Percentiles rank a stretch among this genome's conserved stretches.
Evolutionary conservation across 306 rosid genomes (phyloP).

Genomic region (Echinosophora koreensis): DNA sequence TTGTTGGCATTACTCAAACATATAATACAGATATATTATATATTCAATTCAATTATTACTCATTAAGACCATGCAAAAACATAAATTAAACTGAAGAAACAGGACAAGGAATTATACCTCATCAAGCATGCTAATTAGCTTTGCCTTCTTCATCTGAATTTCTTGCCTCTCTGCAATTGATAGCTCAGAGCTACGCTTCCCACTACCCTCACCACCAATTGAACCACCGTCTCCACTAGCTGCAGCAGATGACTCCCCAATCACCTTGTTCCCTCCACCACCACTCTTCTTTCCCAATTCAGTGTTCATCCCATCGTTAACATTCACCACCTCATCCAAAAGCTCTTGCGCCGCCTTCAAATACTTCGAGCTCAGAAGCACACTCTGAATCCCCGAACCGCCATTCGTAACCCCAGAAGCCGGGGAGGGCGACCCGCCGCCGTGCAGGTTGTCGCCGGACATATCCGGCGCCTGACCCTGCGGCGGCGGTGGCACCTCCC

Average conservation of each 20-base stretch:
- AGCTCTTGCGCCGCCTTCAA: slow-evolving; percentile 95
- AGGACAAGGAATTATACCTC: slow-evolving; percentile 72
- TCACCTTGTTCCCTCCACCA: slow-evolving; percentile 50
- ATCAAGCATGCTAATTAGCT: slow-evolving; percentile 90
- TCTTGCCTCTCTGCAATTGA: slow-evolving; percentile 94
- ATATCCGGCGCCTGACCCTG: slow-evolving; percentile 51
- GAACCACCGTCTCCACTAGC: slow-evolving; percentile 63
- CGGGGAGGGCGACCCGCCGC: slow-evolving; percentile 74
- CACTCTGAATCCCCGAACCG: slow-evolving; percentile 80
- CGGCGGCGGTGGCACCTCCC: slow-evolving; percentile 53
- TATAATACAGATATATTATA: neutral
- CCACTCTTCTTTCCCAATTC: slow-evolving; percentile 61
- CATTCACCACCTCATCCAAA: slow-evolving; percentile 92
- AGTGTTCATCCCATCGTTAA: slow-evolving; percentile 63
- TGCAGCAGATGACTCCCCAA: slow-evolving; percentile 64
- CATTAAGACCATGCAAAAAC: neutral
- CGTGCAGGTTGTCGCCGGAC: slow-evolving; percentile 63
- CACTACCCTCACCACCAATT: slow-evolving; percentile 57
- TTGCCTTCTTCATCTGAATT: slow-evolving; percentile 96
- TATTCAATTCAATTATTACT: neutral
- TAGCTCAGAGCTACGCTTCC: slow-evolving; percentile 67
- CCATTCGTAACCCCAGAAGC: slow-evolving; percentile 82
- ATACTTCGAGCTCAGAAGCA: slow-evolving; percentile 86
- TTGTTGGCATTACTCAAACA: neutral
- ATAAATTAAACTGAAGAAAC: neutral